phyloP scores from a whole-genome alignment of 305 asterid genomes.

The Solanum hybrid region DNA sequence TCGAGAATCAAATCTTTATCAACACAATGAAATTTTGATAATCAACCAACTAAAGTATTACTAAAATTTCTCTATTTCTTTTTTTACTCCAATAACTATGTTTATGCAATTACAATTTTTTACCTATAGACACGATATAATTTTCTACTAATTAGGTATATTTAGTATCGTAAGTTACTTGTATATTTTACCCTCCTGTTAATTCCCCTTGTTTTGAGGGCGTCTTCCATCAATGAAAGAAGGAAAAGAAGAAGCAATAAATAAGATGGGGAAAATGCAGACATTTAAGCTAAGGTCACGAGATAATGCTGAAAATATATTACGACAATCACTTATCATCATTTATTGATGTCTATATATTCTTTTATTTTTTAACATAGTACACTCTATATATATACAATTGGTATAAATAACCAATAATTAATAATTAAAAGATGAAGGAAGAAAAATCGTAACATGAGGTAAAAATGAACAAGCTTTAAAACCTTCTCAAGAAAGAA shows the following conservation, averaged over 20 bases:
- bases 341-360: not conserved
- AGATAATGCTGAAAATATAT: not conserved
- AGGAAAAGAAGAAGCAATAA: not conserved
- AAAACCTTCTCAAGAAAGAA: not conserved
- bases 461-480: not conserved
- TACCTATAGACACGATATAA: not conserved
- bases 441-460: not conserved
- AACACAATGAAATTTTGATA: not conserved
- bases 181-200: not conserved
- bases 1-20: not conserved
- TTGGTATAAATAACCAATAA: not conserved
- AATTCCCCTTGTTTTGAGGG: not conserved
- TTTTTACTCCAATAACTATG: not conserved
- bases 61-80: not conserved
- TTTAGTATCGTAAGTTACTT: not conserved
- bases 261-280: not conserved
- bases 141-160: too few relatives aligned
- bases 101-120: not conserved
- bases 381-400: not conserved
- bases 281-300: slow-evolving; percentile 1
- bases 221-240: not conserved
- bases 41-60: not conserved
- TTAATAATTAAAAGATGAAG: not conserved
- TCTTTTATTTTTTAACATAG: not conserved
- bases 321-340: not conserved